Conservation (phyloP, 2,329 filamentous ascomycete species). For the Xylaria sp. region DNA sequence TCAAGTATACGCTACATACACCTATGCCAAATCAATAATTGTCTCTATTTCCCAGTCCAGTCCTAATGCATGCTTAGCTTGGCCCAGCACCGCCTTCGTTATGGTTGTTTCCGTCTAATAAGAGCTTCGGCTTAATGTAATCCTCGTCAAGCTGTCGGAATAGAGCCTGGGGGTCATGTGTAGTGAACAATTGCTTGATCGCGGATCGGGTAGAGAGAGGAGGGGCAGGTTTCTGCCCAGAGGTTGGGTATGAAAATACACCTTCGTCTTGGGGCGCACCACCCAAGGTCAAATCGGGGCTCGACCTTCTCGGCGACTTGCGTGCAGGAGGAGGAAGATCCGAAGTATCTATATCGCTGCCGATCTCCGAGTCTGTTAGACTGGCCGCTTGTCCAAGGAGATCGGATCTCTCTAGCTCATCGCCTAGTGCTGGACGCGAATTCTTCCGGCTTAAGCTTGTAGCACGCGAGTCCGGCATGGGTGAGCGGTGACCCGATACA, state of each 20-base stretch:
- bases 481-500: constrained; percentile 65
- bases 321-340: constrained; percentile 72
- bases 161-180: constrained; percentile 88
- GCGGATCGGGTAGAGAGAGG: constrained; percentile 79
- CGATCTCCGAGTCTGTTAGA: constrained; percentile 68
- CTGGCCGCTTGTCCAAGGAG: constrained; percentile 61
- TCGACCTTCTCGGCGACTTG: constrained; percentile 55
- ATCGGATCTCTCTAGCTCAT: constrained; percentile 67
- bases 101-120: constrained; percentile 75
- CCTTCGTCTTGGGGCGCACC: constrained; percentile 47
- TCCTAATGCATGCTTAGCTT: constrained; percentile 31
- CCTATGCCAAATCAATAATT: constrained; percentile 23
- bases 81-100: constrained; percentile 46
- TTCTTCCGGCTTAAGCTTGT: constrained; percentile 65
- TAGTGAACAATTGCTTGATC: constrained; percentile 82
- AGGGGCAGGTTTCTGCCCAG: constrained; percentile 50
- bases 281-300: constrained; percentile 52
- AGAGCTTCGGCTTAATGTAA: constrained; percentile 90
- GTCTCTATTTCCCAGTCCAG: constrained; percentile 32
- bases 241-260: constrained; percentile 52
- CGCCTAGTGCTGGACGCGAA: constrained; percentile 53
- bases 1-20: constrained; percentile 36
- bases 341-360: constrained; percentile 73
- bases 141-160: constrained; percentile 95
- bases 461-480: constrained; percentile 55